These are phyloP conservation scores for Oryza nivara DNA, from an alignment of 176 grass and related monocot genomes.

Conservation along the genomic window DNA sequence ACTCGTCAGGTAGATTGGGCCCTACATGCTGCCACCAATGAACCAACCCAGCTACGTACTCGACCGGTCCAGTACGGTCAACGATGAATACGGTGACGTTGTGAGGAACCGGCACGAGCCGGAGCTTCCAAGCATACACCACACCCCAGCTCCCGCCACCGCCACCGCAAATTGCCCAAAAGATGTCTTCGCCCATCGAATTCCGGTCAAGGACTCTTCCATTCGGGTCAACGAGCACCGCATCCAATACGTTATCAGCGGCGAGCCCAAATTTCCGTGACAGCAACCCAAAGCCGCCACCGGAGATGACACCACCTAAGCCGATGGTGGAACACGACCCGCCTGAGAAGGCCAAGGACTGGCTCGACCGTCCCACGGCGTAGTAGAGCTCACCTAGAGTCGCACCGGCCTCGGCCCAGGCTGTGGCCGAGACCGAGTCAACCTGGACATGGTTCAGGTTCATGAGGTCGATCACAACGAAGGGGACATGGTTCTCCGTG, in stretches of 20 bases:
- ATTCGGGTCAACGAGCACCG: conserved; percentile 36
- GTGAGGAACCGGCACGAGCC: conserved; percentile 50
- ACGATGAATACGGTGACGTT: conserved; percentile 45
- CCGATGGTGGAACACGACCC: conserved; percentile 66
- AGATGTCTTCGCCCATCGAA: conserved; percentile 61
- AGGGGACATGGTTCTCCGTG: conserved; percentile 36
- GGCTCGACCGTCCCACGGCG: conserved; percentile 32
- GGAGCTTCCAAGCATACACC: conserved; percentile 82
- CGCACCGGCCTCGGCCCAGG: conserved; percentile 55
- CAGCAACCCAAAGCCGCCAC: conserved; percentile 68
- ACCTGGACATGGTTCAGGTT: conserved; percentile 55
- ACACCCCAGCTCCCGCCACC: conserved; percentile 80
- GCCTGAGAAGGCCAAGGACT: conserved; percentile 51
- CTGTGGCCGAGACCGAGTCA: conserved; percentile 13
- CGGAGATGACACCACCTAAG: conserved; percentile 48
- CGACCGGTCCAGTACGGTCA: neutral
- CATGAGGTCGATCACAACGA: conserved; percentile 59
- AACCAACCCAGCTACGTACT: conserved; percentile 43
- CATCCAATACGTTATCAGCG: conserved; percentile 72
- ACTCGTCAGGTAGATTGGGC: conserved; percentile 55
- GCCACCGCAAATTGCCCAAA: conserved; percentile 77
- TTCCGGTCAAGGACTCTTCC: conserved; percentile 7
- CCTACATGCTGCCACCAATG: conserved; percentile 62
- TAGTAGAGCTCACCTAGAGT: conserved; percentile 70
- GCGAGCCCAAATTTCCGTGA: conserved; percentile 56